Conservation (phyloP, 2,329 filamentous ascomycete genomes). For the Penicillium sp. region DNA sequence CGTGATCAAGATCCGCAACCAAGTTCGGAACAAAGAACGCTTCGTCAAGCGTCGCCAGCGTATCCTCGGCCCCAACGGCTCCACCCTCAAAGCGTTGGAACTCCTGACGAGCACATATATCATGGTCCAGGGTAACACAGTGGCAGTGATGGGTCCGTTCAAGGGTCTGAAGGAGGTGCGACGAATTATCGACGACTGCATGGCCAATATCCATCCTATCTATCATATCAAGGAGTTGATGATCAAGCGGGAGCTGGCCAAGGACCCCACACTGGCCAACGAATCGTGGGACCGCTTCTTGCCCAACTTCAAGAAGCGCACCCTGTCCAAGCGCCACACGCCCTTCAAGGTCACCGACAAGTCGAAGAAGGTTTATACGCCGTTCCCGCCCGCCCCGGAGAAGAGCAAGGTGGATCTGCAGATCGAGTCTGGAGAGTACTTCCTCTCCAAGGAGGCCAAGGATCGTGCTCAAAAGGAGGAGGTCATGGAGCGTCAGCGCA, state of each 20-base stretch:
- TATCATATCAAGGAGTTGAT: conserved; percentile 95
- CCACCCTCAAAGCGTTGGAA: conserved; percentile 90
- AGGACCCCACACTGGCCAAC: conserved; percentile 78
- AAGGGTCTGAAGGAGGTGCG: conserved; percentile 92
- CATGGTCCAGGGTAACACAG: conserved; percentile 94
- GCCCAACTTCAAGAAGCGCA: conserved; percentile 94
- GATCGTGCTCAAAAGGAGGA: conserved; percentile 77
- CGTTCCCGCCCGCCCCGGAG: conserved; percentile 93
- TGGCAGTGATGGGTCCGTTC: conserved; percentile 85
- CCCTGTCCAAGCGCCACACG: conserved; percentile 75
- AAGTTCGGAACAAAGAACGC: conserved; percentile 89
- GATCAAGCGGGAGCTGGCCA: conserved; percentile 89
- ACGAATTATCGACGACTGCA: conserved; percentile 87
- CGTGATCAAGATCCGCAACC: conserved; percentile 89
- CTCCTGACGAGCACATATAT: conserved; percentile 89
- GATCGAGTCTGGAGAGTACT: conserved; percentile 97
- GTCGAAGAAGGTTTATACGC: conserved; percentile 89
- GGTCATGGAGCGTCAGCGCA: conserved; percentile 77
- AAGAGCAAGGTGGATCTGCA: conserved; percentile 99
- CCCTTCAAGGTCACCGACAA: conserved; percentile 91
- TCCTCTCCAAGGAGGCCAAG: conserved; percentile 88
- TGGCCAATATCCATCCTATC: conserved; percentile 87
- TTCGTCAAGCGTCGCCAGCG: conserved; percentile 94
- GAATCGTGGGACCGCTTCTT: conserved; percentile 97
- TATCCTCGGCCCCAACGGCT: conserved; percentile 86